Base-by-base conservation (phyloP, 2,329 filamentous ascomycete species). In the Septoria petroselini region DNA sequence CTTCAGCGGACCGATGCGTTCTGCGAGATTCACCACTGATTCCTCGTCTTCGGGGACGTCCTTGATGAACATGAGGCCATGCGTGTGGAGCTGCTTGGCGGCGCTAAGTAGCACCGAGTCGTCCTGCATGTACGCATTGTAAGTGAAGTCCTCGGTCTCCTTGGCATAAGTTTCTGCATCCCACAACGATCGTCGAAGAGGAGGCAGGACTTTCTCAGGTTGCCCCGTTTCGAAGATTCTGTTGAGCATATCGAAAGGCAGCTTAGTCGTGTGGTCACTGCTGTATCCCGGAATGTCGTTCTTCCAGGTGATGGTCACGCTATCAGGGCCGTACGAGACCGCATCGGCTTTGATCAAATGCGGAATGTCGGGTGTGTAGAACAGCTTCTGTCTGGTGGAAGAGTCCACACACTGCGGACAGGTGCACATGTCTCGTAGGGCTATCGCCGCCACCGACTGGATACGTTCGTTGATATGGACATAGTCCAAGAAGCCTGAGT, bases 21-120 rank as follows among this genome's bases (percentile, higher is more conserved):
- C 74, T 2, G 83, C 86, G 50, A 97, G 82, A 17, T 75, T 71
- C 31, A 80, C 76, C 3, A 96, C 85, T 1, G 63, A 64, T 7
- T 60, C 53, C 38, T 62, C 61, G 7, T 58, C 48, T 7, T 82
- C 73, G 0, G 91, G 91, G 4, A 95, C 84, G 53, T 81, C 79
- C 41, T 79, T 81, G 21, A 97, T 69, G 67, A 95, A 88, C 12
- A 95, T 71, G 0, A 97, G 72, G 0, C 93, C 93, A 42, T 84
- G 78, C 25, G 71, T 71, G 29, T 78, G 71, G 3, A 97, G 73
- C 42, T 83, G 76, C 9, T 73, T 68, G 45, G 95, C 72, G 2
- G 81, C 84, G 2, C 73, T 65, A 61, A 77, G 78, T 48, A 95
- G 82, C 0, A 73, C 73, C 0, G 68, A 62, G 40, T 80, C 80